These are phyloP conservation scores for Alternaria sp. DNA, from an alignment of 2,329 filamentous ascomycete species.

Conservation along the genomic window DNA sequence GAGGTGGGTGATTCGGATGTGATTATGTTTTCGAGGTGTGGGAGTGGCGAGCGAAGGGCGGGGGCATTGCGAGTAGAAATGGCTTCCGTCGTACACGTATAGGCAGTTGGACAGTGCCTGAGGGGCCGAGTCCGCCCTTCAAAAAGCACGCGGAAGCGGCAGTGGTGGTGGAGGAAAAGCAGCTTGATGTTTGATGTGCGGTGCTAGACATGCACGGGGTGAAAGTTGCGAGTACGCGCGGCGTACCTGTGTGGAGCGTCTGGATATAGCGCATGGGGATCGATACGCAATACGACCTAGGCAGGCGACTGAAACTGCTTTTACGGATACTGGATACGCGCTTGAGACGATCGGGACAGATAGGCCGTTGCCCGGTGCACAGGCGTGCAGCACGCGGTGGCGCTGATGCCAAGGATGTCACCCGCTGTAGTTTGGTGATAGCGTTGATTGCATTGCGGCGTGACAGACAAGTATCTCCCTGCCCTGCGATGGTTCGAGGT, in stretches of 20 bases:
- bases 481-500: not conserved
- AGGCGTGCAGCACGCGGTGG: not conserved
- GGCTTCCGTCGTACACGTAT: not conserved
- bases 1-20: not conserved
- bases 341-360: not conserved
- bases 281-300: constrained; percentile 11
- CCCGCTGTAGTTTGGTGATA: not conserved
- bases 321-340: not conserved
- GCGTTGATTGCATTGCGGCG: not conserved
- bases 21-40: not conserved
- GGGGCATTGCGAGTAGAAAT: not conserved
- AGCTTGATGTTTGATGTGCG: constrained; percentile 9
- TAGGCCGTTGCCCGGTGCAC: not conserved
- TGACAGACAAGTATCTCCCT: not conserved
- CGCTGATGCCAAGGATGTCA: not conserved
- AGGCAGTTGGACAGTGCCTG: not conserved
- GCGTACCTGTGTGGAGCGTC: constrained; percentile 7
- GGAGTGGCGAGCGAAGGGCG: not conserved
- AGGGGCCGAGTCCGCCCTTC: not conserved
- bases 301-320: constrained; percentile 4
- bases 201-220: constrained; percentile 1
- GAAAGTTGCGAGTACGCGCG: constrained; percentile 14
- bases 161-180: constrained; percentile 1
- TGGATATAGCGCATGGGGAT: constrained; percentile 8
- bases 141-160: not conserved